Base-by-base conservation (phyloP, 2,329 filamentous ascomycete genomes). In the Fusarium sp. region DNA sequence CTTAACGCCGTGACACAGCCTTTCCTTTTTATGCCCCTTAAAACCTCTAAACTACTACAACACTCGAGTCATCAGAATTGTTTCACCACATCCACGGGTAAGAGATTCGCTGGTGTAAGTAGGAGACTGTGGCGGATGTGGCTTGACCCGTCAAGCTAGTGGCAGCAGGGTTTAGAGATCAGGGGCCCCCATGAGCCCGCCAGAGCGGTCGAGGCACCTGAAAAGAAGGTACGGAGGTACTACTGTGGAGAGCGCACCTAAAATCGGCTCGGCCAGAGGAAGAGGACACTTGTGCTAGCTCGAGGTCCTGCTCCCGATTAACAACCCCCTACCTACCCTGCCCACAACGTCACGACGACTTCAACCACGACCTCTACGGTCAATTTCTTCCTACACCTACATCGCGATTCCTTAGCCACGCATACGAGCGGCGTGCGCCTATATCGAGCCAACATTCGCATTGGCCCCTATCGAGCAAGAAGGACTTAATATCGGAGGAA, bases 261-360 rank as follows among this genome's bases (percentile, higher is more conserved):
- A 71, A 76, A 74, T 70, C 71, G 75, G 55, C 68, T 69, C 58
- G 65, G 64, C 64, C 55, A 67, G 33, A 58, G 70, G 68, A 78
- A 78, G 76, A 78, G 76, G 76, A 78, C 76, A 78, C 76, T 78
- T 78, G 74, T 78, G 76, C 76, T 77, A 78, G 75, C 76, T 68
- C 31, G 31, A 33, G 31, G 31, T 33, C 71, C 70, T 73, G 35
- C 62, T 61, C 42, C 31, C 57, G 60, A 76, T 65, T 76, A 58
- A 64, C 61, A 66, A 64, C 66, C 67, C 69, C 72, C 72, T 75
- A 75, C 74, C 73, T 71, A 51, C 46, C 46, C 65, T 72, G 72
- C 74, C 75, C 62, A 72, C 73, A 78, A 70, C 72, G 73, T 75
- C 70, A 70, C 69, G 60, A 72, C 69, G 56, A 74, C 67, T 72